Evolutionary conservation across 2,329 filamentous ascomycete species (phyloP), one percentile per base, ranked within the genome.

Genomic region (Sporothrix globosa): DNA sequence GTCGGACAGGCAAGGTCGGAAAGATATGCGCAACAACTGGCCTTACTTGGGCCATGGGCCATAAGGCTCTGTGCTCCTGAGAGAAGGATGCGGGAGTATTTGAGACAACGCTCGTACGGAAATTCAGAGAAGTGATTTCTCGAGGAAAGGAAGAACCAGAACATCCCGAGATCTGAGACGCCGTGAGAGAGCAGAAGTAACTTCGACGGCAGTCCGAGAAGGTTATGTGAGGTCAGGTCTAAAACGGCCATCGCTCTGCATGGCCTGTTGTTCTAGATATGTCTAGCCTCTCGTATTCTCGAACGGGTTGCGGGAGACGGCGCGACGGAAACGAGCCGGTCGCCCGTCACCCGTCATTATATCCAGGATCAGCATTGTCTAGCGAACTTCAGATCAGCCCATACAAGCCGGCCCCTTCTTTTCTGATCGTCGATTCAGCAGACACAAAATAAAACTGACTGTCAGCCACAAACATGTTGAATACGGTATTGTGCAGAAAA

Each of bases 221-320:
- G n/a, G 11, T 27, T 19, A 27, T 9, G 10, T 17, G 14, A 4
- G 39, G 41, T 46, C 13, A 10, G 21, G 19, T 63, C 13, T 7
- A 27, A 4, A 63, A 46, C 39, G 41, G 41, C 5, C 13, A 19
- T 14, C 44, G 58, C 58, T 46, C 30, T 60, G 14, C 10, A 19
- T 34, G 53, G 3, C 4, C 27, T 39, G 53, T 24, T 34, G 41
- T 44, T 44, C 41, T 44, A 9, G 41, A 17, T 17, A 9, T 9
- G 11, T 44, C n/a, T n/a, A n/a, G n/a, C n/a, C n/a, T 50, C 63
- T 66, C 63, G 63, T 66, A 66, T 66, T 66, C 39, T 11, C 46
- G 10, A 24, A 24, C 30, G 46, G 63, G 17, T 21, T 50, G 14
- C 24, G 24, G 17, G 17, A n/a, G 54, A 44, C 24, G 39, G 60